Conservation (phyloP, 345 rosid species). For the Dovyalis caffra region DNA sequence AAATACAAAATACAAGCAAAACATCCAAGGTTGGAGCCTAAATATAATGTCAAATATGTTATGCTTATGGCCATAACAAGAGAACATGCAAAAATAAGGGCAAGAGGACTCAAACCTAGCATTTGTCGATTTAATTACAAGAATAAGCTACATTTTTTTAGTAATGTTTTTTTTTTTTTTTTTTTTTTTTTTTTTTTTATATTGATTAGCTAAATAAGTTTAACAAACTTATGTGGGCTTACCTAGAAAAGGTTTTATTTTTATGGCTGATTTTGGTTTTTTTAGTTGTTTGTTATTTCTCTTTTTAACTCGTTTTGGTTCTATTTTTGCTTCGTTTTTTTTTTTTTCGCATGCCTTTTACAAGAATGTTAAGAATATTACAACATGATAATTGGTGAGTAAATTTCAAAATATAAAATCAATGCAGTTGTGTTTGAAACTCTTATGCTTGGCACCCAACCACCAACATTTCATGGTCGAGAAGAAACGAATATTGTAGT, state of each 20-base stretch:
- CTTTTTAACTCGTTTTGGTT: constrained; percentile 10
- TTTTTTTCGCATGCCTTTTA: constrained; percentile 65
- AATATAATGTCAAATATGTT: too few relatives aligned
- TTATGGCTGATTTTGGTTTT: background rate
- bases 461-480: constrained; percentile 88
- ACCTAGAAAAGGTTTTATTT: constrained; percentile 81
- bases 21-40: too few relatives aligned
- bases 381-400: constrained; percentile 79
- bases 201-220: constrained; percentile 91
- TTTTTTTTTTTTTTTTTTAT: too few relatives aligned
- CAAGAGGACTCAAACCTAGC: too few relatives aligned
- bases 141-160: too few relatives aligned
- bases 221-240: constrained; percentile 82
- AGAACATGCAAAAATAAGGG: too few relatives aligned
- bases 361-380: constrained; percentile 63
- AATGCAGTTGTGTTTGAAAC: constrained; percentile 83
- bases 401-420: constrained; percentile 86
- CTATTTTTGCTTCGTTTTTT: background rate
- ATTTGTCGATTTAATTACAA: too few relatives aligned
- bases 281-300: constrained; percentile 5
- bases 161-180: too few relatives aligned
- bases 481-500: background rate
- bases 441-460: constrained; percentile 82
- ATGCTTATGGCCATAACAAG: too few relatives aligned
- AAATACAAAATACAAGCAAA: too few relatives aligned